Evolutionary conservation across 139 green algal species (phyloP), one percentile per base, ranked within the genome.

Genomic region (Coccomyxa sp.): DNA sequence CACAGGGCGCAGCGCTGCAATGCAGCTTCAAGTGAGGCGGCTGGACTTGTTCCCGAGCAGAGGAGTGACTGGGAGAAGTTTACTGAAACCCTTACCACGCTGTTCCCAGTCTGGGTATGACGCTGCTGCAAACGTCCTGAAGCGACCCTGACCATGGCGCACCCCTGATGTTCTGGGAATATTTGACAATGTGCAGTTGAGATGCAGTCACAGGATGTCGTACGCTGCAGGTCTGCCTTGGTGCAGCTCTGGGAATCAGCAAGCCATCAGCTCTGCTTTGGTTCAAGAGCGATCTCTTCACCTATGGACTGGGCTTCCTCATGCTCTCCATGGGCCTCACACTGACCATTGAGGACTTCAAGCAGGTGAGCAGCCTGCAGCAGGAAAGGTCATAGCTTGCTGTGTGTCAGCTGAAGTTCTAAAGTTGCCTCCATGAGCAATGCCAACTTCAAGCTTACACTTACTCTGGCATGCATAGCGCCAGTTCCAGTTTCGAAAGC

Each of bases 271-370:
- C 82, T 38, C 76, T 92, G 33, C 82, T 80, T 29, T 93, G 88
- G 88, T 87, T 96, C 69, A 90, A 84, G 8, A 90, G 83, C 24
- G 80, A 88, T 55, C 79, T 91, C 37, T 97, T 95, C 84, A 93
- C 90, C 33, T 69, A 75, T 39, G 85, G 80, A 4, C 85, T 97
- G 55, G 89, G 87, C 40, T 83, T 95, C 39, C 86, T 97, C 33
- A 96, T 97, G 93, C 86, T 96, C 38, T 89, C 83, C 77, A 97
- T 97, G 92, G 92, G 92, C 36, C 83, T 97, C 72, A 94, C 89
- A 12, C 85, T 97, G 14, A 93, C 90, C n/a, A 81, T 93, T 39
- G 88, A 95, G 4, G 91, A 97, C 81, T 95, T 97, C 78, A 87
- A 89, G 37, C 77, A 88, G 78, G 83, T 85, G 34, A 35, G 84